Evolutionary conservation across 2,329 filamentous ascomycete species (phyloP).

Genomic region (Stemphylium vesicarium): DNA sequence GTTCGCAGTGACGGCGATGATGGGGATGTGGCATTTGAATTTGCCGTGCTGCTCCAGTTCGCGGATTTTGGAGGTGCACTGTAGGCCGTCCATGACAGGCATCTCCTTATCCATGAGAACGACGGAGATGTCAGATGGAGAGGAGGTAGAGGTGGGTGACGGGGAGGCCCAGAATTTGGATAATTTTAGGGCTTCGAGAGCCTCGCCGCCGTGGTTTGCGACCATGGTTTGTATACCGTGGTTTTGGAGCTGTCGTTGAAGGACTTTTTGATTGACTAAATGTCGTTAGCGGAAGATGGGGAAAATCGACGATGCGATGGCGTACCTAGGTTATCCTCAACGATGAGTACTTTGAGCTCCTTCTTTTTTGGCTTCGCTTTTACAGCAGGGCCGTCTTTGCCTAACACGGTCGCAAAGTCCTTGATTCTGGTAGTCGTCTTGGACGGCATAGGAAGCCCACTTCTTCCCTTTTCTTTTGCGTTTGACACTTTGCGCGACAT

Average conservation of each 20-base stretch:
- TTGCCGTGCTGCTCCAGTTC: slow-evolving; percentile 45
- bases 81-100: slow-evolving; percentile 52
- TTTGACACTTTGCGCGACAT: slow-evolving; percentile 40
- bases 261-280: slow-evolving; percentile 57
- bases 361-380: slow-evolving; percentile 21
- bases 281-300: slow-evolving; percentile 1
- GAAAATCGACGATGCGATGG: background rate
- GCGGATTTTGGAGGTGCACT: slow-evolving; percentile 47
- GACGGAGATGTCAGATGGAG: slow-evolving; percentile 34
- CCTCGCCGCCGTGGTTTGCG: slow-evolving; percentile 59
- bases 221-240: slow-evolving; percentile 55
- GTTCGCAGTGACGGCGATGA: slow-evolving; percentile 53
- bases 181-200: slow-evolving; percentile 52
- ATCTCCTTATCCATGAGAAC: slow-evolving; percentile 51
- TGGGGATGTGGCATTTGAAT: slow-evolving; percentile 46
- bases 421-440: slow-evolving; percentile 37
- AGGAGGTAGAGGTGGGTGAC: slow-evolving; percentile 20
- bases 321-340: slow-evolving; percentile 50
- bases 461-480: slow-evolving; percentile 31
- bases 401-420: slow-evolving; percentile 41
- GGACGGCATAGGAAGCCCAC: slow-evolving; percentile 9
- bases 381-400: slow-evolving; percentile 10
- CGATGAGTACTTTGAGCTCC: slow-evolving; percentile 49
- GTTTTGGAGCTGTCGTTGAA: slow-evolving; percentile 58
- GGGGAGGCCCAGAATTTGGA: slow-evolving; percentile 51